Conservation (phyloP, 2,329 filamentous ascomycete species). For the Bipolaris bicolor region DNA sequence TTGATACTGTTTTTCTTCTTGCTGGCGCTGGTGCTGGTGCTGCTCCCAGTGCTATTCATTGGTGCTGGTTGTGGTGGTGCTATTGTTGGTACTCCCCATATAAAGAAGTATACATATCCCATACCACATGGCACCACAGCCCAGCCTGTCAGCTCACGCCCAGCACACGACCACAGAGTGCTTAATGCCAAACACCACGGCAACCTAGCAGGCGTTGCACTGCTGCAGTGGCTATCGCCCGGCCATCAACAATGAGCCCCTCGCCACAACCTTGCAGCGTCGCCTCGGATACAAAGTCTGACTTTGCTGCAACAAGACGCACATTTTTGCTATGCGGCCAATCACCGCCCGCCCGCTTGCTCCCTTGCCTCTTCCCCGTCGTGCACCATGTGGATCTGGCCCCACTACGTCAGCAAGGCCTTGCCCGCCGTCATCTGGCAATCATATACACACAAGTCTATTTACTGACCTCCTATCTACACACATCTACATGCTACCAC, state of each 20-base stretch:
- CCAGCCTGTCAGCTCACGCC: background rate
- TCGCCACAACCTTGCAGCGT: conserved; percentile 18
- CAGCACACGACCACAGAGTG: background rate
- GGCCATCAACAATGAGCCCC: conserved; percentile 13
- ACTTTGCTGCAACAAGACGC: conserved; percentile 20
- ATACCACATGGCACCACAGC: too few species aligned
- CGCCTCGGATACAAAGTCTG: conserved; percentile 14
- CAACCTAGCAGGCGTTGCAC: conserved; percentile 19
- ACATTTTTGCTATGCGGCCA: conserved; percentile 26
- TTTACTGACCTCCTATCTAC: too few species aligned
- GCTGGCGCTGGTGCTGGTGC: background rate
- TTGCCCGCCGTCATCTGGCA: conserved; percentile 15
- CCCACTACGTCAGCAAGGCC: conserved; percentile 26
- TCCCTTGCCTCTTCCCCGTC: conserved; percentile 18
- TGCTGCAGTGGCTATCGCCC: conserved; percentile 9
- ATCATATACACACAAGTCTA: background rate
- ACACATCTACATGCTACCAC: too few species aligned
- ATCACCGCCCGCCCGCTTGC: conserved; percentile 22
- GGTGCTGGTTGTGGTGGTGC: background rate
- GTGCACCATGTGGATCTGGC: conserved; percentile 29
- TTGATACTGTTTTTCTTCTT: too few species aligned
- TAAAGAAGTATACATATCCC: too few species aligned
- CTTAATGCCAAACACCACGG: background rate
- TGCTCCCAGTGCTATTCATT: background rate
- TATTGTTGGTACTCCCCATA: background rate